phyloP scores from a whole-genome alignment of 2,329 filamentous ascomycete species.

The Periglandula ipomoeae region DNA sequence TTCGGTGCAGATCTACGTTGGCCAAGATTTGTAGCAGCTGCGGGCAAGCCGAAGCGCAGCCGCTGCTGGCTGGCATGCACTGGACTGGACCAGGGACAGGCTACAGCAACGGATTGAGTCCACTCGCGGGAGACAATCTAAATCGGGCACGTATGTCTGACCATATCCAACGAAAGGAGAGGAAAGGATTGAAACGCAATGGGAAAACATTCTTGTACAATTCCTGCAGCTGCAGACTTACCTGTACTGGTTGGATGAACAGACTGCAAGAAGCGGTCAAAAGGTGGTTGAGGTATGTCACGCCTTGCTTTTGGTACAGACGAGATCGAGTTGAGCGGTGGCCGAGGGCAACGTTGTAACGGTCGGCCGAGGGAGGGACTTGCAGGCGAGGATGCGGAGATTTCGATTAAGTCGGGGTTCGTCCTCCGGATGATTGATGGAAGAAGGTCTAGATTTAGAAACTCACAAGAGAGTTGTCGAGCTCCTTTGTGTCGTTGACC shows the following conservation, averaged over 20 bases:
- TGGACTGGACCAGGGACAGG: too few species aligned
- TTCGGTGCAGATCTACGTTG: slow-evolving; percentile 8
- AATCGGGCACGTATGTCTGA: too few species aligned
- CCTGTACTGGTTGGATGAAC: background rate
- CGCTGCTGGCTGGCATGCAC: background rate
- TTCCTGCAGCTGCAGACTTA: background rate
- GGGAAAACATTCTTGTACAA: background rate
- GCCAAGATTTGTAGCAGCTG: background rate
- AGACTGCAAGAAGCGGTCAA: slow-evolving; percentile 2
- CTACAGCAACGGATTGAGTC: too few species aligned
- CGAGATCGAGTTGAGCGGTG: slow-evolving; percentile 2
- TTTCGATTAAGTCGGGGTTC: background rate
- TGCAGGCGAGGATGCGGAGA: background rate
- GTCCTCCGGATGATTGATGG: background rate
- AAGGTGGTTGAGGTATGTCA: background rate
- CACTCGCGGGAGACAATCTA: too few species aligned
- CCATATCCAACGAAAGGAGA: too few species aligned
- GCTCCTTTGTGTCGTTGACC: slow-evolving; percentile 4
- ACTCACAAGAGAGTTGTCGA: background rate
- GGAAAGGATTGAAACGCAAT: too few species aligned
- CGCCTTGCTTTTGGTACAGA: background rate
- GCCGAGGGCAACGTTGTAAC: background rate
- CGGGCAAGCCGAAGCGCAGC: slow-evolving; percentile 1
- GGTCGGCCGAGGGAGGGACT: background rate
- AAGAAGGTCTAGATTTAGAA: background rate